A percentile compares a stretch with the other conserved stretches of the same genome.
Conservation (phyloP, 805 yeast species). For the Kodamaea kaohsiungensis region DNA sequence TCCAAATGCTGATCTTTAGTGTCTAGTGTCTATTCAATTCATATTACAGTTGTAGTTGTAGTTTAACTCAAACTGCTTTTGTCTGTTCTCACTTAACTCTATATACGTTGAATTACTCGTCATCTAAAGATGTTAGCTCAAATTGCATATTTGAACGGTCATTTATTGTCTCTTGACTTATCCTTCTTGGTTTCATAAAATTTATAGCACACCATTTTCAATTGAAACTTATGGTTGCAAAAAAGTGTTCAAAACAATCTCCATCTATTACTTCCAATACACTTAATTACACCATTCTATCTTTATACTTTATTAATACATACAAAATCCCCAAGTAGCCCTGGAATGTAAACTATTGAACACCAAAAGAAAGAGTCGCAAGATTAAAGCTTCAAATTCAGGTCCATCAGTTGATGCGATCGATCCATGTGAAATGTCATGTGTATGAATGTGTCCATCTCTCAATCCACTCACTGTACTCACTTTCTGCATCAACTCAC, state of each 20-base stretch:
- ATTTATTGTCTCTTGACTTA: neutral
- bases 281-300: neutral
- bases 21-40: too few species aligned
- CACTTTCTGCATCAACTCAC: neutral
- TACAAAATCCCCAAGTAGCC: neutral
- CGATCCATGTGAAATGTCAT: neutral
- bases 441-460: neutral
- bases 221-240: too few species aligned
- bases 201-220: too few species aligned
- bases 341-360: neutral
- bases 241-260: too few species aligned
- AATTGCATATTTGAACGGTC: neutral
- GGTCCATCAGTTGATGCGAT: neutral
- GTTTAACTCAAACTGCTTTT: neutral
- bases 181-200: neutral
- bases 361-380: neutral
- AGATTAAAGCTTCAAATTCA: neutral
- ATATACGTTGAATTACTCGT: neutral
- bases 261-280: neutral
- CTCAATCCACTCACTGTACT: neutral
- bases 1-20: too few species aligned
- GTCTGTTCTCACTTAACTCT: neutral
- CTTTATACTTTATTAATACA: conserved; percentile 1
- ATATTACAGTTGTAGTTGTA: too few species aligned
- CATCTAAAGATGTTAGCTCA: neutral